phyloP scores from a whole-genome alignment of 176 grass and related monocot genomes.

The Sorghum bicolor region DNA sequence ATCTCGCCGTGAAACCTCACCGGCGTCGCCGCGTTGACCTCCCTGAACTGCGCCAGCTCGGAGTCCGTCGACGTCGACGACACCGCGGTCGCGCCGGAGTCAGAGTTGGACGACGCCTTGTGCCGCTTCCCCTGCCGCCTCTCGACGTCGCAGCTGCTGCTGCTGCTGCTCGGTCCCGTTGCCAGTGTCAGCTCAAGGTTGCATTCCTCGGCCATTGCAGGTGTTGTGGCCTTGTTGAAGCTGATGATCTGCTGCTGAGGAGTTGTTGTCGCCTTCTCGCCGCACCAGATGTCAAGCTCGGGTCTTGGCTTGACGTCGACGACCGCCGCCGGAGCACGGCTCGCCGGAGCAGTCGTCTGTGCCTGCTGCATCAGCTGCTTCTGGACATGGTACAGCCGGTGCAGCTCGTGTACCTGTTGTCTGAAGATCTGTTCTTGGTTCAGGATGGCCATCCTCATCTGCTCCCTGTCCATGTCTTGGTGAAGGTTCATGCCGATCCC shows the following conservation, averaged over 20 bases:
- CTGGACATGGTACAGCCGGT: slow-evolving; percentile 62
- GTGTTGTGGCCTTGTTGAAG: background rate
- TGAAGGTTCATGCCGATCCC: slow-evolving; percentile 6
- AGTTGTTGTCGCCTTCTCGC: background rate
- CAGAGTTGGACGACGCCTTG: slow-evolving; percentile 35
- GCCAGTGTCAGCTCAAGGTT: slow-evolving; percentile 63
- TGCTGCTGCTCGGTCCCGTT: slow-evolving; percentile 31
- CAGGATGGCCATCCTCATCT: slow-evolving; percentile 56
- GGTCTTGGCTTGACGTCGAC: background rate
- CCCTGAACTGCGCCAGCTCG: slow-evolving; percentile 15
- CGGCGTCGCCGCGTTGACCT: background rate
- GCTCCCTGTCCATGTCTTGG: slow-evolving; percentile 49
- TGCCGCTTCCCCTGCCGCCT: slow-evolving; percentile 27
- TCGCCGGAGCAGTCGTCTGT: background rate
- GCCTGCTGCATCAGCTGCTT: slow-evolving; percentile 38
- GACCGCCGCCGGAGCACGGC: background rate
- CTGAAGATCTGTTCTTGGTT: slow-evolving; percentile 63
- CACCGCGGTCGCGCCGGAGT: slow-evolving; percentile 14
- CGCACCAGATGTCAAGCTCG: background rate
- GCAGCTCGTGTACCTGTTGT: slow-evolving; percentile 74
- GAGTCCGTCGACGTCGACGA: slow-evolving; percentile 58
- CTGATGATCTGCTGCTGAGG: slow-evolving; percentile 17
- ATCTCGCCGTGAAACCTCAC: background rate
- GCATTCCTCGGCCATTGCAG: slow-evolving; percentile 16
- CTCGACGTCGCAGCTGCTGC: background rate